These are phyloP conservation scores for Isabelozyma pseudorhagii DNA, from an alignment of 805 yeast genomes.

Conservation along the genomic window DNA sequence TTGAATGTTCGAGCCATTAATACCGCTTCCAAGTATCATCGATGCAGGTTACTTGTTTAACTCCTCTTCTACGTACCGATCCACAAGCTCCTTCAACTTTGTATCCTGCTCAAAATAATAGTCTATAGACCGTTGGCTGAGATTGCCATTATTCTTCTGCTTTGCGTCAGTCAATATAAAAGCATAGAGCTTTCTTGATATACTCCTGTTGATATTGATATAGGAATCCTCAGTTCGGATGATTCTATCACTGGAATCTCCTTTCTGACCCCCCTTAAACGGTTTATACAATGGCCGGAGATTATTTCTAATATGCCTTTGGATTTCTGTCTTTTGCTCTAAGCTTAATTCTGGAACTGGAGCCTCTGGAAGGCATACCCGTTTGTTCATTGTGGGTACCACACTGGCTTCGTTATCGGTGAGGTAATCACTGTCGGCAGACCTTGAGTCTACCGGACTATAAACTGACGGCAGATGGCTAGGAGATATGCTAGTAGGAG, in stretches of 20 bases:
- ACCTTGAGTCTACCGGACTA: neutral
- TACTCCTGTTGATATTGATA: constrained; percentile 57
- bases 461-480: constrained; percentile 1
- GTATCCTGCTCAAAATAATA: constrained; percentile 15
- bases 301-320: constrained; percentile 50
- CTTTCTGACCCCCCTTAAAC: constrained; percentile 9
- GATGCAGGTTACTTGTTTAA: constrained; percentile 3
- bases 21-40: too few relatives aligned
- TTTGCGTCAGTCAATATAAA: constrained; percentile 15
- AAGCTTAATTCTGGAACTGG: constrained; percentile 18
- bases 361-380: neutral
- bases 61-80: constrained; percentile 19
- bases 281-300: constrained; percentile 48
- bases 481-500: constrained; percentile 1
- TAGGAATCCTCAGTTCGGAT: constrained; percentile 40
- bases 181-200: constrained; percentile 58
- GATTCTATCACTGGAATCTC: constrained; percentile 25
- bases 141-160: constrained; percentile 1
- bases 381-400: neutral
- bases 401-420: neutral
- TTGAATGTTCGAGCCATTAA: too few relatives aligned
- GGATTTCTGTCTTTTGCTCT: constrained; percentile 55
- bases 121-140: constrained; percentile 5
- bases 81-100: constrained; percentile 19
- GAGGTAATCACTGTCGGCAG: neutral